Percentiles rank a stretch among this genome's conserved stretches.
These are phyloP conservation scores for Gossypium lobatum DNA, from an alignment of 441 rosid species.

Conservation along the genomic window DNA sequence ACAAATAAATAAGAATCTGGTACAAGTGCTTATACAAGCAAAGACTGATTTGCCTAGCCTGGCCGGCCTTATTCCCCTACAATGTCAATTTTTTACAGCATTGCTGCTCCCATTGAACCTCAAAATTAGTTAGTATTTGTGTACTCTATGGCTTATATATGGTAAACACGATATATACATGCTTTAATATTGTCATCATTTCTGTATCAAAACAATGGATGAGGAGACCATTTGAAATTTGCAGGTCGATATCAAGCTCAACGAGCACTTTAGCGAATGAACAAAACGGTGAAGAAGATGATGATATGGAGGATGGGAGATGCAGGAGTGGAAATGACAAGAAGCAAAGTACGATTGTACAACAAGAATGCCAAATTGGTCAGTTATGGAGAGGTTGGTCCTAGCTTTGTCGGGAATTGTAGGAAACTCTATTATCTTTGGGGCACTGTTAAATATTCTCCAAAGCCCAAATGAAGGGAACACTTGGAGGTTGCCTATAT, in stretches of 20 bases:
- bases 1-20: not conserved
- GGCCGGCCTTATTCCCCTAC: not conserved
- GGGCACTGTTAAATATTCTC: conserved; percentile 22
- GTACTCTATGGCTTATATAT: too few species aligned
- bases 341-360: not conserved
- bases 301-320: conserved; percentile 28
- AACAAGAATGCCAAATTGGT: conserved; percentile 14
- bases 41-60: not conserved
- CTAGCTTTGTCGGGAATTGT: conserved; percentile 24
- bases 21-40: not conserved
- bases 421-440: conserved; percentile 37
- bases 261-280: conserved; percentile 14
- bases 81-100: too few species aligned
- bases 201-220: not conserved
- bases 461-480: not conserved
- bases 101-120: too few species aligned
- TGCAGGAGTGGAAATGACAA: not conserved
- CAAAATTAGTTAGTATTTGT: too few species aligned
- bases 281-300: conserved; percentile 23
- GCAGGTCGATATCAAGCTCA: conserved; percentile 33
- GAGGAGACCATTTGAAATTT: not conserved
- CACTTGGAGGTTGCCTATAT: not conserved
- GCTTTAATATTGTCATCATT: too few species aligned
- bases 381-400: conserved; percentile 14
- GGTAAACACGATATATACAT: too few species aligned